Conservation (phyloP, 1,139 yeast genomes). For the Scheffersomyces insectosa region DNA sequence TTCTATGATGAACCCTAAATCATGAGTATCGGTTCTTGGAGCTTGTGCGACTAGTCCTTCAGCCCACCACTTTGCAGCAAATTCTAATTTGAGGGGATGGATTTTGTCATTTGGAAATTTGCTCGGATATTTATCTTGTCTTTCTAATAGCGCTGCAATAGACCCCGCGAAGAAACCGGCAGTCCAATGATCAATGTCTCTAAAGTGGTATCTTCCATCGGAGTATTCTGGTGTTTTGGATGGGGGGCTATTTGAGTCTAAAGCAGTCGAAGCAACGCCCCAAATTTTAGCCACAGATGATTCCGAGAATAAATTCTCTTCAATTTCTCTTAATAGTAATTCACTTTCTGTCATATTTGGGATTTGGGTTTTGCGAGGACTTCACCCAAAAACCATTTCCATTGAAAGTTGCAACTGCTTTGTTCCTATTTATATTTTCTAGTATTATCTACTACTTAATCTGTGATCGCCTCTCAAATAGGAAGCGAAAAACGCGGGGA, state of each 20-base stretch:
- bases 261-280: constrained; percentile 11
- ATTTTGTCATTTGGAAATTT: constrained; percentile 8
- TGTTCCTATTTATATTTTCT: no score
- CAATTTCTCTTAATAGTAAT: constrained; percentile 1
- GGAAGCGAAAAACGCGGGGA: no score
- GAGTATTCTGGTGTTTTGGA: constrained; percentile 12
- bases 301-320: constrained; percentile 10
- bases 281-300: constrained; percentile 14
- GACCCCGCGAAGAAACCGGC: constrained; percentile 28
- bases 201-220: constrained; percentile 12
- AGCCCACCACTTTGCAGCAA: constrained; percentile 23
- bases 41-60: constrained; percentile 17
- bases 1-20: constrained; percentile 24
- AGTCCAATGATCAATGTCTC: constrained; percentile 25
- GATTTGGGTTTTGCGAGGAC: no score
- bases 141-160: constrained; percentile 19
- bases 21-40: constrained; percentile 25
- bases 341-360: no score
- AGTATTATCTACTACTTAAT: no score
- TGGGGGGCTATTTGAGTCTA: constrained; percentile 9
- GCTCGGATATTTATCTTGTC: constrained; percentile 13
- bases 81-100: constrained; percentile 14
- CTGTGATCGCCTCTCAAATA: no score
- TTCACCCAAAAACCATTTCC: no score
- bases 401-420: no score